Percentiles rank a stretch among this genome's conserved stretches.
phyloP scores from a whole-genome alignment of 352 stramenopile genomes.

The Phytophthora multivora region DNA sequence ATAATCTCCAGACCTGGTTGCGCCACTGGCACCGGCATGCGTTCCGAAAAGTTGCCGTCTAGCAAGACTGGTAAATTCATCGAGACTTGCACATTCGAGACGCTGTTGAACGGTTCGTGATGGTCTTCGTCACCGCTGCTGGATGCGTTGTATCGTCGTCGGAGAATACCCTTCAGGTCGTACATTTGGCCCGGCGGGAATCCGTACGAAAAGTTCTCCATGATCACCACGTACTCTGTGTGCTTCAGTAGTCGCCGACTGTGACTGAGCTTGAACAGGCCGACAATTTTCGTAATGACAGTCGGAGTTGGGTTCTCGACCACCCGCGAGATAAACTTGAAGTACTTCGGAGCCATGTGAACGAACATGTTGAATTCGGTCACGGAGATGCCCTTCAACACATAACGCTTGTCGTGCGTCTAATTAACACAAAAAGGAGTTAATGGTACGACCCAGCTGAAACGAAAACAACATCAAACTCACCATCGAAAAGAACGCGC shows the following conservation, averaged over 20 bases:
- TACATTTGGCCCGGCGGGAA: conserved; percentile 83
- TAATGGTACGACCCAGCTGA: background rate
- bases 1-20: conserved; percentile 67
- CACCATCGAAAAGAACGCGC: conserved; percentile 88
- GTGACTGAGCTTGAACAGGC: conserved; percentile 80
- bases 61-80: conserved; percentile 73
- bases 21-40: conserved; percentile 78
- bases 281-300: conserved; percentile 87
- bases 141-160: conserved; percentile 65
- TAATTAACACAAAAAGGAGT: conserved; percentile 27
- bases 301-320: conserved; percentile 61
- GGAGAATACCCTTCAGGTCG: conserved; percentile 86
- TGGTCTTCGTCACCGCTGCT: conserved; percentile 45
- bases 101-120: conserved; percentile 37
- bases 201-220: conserved; percentile 88
- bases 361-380: conserved; percentile 92
- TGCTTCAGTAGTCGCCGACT: conserved; percentile 68
- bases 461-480: background rate
- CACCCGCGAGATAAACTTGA: conserved; percentile 82
- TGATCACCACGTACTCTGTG: conserved; percentile 84
- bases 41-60: conserved; percentile 82
- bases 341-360: conserved; percentile 88
- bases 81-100: conserved; percentile 54
- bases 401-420: conserved; percentile 85
- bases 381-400: conserved; percentile 86